Evolutionary conservation across 805 yeast species (phyloP), one percentile per base, ranked within the genome.

Genomic region (Metschnikowia arizonensis): DNA sequence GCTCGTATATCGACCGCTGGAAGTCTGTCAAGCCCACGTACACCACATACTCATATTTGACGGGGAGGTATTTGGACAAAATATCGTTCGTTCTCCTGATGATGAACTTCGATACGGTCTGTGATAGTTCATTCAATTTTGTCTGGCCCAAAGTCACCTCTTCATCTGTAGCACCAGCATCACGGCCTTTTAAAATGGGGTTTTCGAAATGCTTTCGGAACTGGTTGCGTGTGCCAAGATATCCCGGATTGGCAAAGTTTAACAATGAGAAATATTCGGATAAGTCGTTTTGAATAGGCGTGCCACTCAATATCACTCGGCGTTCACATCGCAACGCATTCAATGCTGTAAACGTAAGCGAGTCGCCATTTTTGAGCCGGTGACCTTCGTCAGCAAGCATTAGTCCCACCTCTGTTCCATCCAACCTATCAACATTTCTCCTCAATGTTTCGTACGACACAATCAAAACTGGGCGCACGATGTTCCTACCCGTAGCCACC

Each of bases 41-140:
- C n/a, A 93, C 85, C 18, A 93, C 98, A 64, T 93, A 96, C 63
- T 93, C 99, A 61, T 89, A 90, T 64, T 93, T 93, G 50, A 95
- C 88, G 0, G 99, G 99, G 48, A 93, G 73, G 60, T 93, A 93
- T 64, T 93, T 91, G 25, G 97, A 84, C 45, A 93, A 71, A 56
- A 93, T 87, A 63, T 93, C 99, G 67, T 93, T 93, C 0, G 98
- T 89, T 60, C 99, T 81, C 61, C 99, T 77, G 48, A 93, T 93
- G 61, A 93, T 93, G 62, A 91, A 91, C 55, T 81, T 84, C 28
- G 90, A 85, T 2, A 93, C 99, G 37, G 89, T 61, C 25, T 72
- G 78, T 0, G 91, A 81, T 39, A 93, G 68, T 54, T 85, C 88
- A 17, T 69, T 67, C 41, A 93, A 69, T 59, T 85, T 89, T 24